A percentile compares a stretch with the other conserved stretches of the same genome.
Evolutionary conservation across 2,329 filamentous ascomycete species (phyloP).

Genomic region (Metarhizium anisopliae): DNA sequence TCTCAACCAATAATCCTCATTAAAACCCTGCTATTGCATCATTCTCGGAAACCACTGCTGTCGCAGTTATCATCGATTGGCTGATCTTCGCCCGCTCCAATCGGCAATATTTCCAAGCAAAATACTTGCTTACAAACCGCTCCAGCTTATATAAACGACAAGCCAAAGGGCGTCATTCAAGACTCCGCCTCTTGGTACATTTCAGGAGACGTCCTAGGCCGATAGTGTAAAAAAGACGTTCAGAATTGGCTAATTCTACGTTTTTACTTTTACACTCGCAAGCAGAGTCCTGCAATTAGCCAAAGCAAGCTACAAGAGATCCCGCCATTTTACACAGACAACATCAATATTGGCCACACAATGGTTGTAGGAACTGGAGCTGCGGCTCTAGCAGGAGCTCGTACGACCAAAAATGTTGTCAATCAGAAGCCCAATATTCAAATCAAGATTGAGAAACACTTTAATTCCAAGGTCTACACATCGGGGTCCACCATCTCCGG

Average conservation of each 20-base stretch:
- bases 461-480: slow-evolving; percentile 45
- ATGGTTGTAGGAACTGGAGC: slow-evolving; percentile 2
- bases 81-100: neutral
- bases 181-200: neutral
- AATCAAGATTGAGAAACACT: slow-evolving; percentile 44
- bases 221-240: no score
- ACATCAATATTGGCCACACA: neutral
- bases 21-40: neutral
- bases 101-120: neutral
- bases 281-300: neutral
- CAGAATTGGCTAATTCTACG: no score
- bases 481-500: slow-evolving; percentile 43
- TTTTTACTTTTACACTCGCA: neutral
- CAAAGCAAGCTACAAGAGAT: neutral
- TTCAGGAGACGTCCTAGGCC: neutral
- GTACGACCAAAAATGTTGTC: neutral
- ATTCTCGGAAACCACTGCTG: neutral
- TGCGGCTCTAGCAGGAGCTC: neutral
- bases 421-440: slow-evolving; percentile 23
- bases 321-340: neutral
- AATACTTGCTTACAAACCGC: neutral
- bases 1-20: neutral
- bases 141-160: neutral
- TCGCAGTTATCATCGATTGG: neutral
- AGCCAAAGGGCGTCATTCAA: neutral